Evolutionary conservation across 257 asterid genomes (phyloP), one percentile per base, ranked within the genome.

Genomic region (Eucommia ulmoides): DNA sequence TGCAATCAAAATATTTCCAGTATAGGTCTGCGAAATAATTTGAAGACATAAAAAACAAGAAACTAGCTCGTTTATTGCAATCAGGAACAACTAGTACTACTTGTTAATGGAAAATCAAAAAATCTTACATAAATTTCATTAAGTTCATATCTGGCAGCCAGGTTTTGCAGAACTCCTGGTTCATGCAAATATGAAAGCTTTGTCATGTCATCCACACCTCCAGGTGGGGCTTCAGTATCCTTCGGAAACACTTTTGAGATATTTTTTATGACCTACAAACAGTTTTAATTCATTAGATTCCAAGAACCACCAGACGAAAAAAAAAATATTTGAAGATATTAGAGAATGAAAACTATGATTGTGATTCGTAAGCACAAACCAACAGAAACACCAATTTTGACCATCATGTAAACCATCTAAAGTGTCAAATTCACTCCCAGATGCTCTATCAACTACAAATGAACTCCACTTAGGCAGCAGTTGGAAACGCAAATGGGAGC

Each of bases 1-100:
- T 21, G 67, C 67, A n/a, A 55, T 55, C 29, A 62, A 54, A 49
- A 62, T 62, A 33, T 61, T 62, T 38, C 67, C 67, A 3, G 67
- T 62, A 62, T 62, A 62, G 1, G 67, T 62, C 67, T 62, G 62
- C 15, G 20, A n/a, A 41, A 42, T 19, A 42, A 16, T 16, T 15
- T 42, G 48, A 15, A 16, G 48, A 38, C 16, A 38, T 3, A 15
- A 6, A 7, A 38, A 38, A 4, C 3, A 38, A 38, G n/a, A 38
- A 12, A 6, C 12, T 29, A 29, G 6, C 12, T 29, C 12, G 6
- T 5, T 38, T 38, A 15, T 4, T 16, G 19, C 48, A 42, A 16
- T 42, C 19, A 42, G 19, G n/a, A 42, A 42, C 20, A 6, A 1
- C 48, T 42, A 4, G 3, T 19, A 1, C 8, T 16, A 4, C n/a